phyloP scores from a whole-genome alignment of 148 eudicot species.

The Rhododendron ovatum region DNA sequence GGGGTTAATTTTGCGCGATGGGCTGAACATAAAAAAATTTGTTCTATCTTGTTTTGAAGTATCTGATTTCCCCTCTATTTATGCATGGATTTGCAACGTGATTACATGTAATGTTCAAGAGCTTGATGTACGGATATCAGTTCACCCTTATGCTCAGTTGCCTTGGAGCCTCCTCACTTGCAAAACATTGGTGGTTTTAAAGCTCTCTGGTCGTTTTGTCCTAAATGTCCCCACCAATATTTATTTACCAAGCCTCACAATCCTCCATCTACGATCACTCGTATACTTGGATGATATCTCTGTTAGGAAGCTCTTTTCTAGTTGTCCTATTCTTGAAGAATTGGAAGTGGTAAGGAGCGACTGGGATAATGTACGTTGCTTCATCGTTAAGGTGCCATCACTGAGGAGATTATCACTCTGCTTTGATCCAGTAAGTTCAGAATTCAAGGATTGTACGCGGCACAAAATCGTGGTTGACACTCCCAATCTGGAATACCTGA shows the following conservation, averaged over 20 bases:
- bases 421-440: background rate
- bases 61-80: slow-evolving; percentile 4
- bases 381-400: background rate
- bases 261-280: slow-evolving; percentile 8
- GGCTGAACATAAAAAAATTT: background rate
- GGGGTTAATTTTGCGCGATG: slow-evolving; percentile 3
- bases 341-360: background rate
- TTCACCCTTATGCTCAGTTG: slow-evolving; percentile 8
- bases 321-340: slow-evolving; percentile 10
- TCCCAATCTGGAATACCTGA: slow-evolving; percentile 10
- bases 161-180: slow-evolving; percentile 11
- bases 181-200: background rate
- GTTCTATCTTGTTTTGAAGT: background rate
- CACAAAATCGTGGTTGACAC: background rate
- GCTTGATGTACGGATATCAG: background rate
- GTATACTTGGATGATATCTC: background rate
- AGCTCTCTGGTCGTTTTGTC: background rate
- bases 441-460: background rate
- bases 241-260: slow-evolving; percentile 7
- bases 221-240: slow-evolving; percentile 6
- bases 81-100: slow-evolving; percentile 9
- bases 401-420: background rate
- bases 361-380: background rate
- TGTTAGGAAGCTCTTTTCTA: background rate
- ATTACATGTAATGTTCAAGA: slow-evolving; percentile 6